Evolutionary conservation across 2,329 filamentous ascomycete genomes (phyloP), one percentile per base, ranked within the genome.

Genomic region (Hypoxylon sp.): DNA sequence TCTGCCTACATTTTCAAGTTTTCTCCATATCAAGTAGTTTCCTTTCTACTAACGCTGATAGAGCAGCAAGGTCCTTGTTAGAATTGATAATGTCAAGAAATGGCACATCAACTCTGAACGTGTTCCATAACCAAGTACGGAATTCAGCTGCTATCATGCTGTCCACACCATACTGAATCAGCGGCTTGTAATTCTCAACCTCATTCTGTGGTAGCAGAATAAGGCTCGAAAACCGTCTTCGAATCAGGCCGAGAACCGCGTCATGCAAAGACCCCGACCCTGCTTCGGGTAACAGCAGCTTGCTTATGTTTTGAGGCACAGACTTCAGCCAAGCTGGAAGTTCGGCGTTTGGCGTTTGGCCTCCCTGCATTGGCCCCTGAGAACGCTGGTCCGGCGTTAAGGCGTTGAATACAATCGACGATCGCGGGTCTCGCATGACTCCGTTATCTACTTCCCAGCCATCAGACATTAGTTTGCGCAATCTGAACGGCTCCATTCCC

Each of bases 71-170:
- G 11, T 30, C 28, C 28, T 30, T 30, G 11, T 30, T 30, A 11
- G 28, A 30, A 26, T 61, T 65, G 14, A 70, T 1, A 0, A 74
- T 14, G 22, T 74, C 70, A 2, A 75, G 51, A 38, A 78, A 79
- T 0, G 76, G 70, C 2, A 79, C 51, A 42, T 79, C 74, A 0
- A 79, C 64, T 22, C 70, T 68, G 46, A 79, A 77, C 6, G 70
- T 55, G n/a, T 61, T 56, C 61, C 72, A 79, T 36, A 79, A 68
- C 74, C 76, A 77, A 3, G 73, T 74, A 3, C 77, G 69, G 28
- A 79, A 70, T 58, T 79, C 77, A 0, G 77, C 65, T 0, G 72
- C 77, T 20, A 78, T 70, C 77, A 79, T 78, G 53, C 75, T 78
- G 54, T 79, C 77, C 0, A 79, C 36, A 1, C 76, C 77, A 24